Percentiles rank a stretch among this genome's conserved stretches.
Conservation (phyloP, 169 alveolate species). For the Plasmodium inui region DNA sequence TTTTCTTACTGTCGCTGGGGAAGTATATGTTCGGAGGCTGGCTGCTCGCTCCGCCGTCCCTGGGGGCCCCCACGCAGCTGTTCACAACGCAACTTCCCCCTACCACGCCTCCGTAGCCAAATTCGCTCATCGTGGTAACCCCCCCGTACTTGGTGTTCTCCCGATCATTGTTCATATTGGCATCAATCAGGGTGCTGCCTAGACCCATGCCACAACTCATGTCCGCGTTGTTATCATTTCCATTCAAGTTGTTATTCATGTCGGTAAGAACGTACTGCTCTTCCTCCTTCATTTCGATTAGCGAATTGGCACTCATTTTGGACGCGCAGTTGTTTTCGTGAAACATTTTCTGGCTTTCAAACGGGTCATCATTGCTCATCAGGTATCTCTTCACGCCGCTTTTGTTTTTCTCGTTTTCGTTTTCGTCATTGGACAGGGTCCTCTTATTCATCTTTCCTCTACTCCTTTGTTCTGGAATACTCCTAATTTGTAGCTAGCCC, state of each 20-base stretch:
- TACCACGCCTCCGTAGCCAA: neutral
- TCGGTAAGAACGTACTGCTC: neutral
- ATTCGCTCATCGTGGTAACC: neutral
- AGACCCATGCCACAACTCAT: neutral
- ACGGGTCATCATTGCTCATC: slow-evolving; percentile 45
- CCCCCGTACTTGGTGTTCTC: neutral
- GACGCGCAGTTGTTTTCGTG: slow-evolving; percentile 30
- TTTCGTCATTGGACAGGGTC: slow-evolving; percentile 37
- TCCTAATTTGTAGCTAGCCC: neutral
- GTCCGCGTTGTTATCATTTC: slow-evolving; percentile 7
- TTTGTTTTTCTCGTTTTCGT: slow-evolving; percentile 45
- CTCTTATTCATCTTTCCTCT: slow-evolving; percentile 56
- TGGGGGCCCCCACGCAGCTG: neutral
- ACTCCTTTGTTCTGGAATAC: neutral
- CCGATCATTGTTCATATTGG: neutral
- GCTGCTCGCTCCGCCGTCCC: neutral
- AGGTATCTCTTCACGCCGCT: slow-evolving; percentile 58
- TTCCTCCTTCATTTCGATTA: slow-evolving; percentile 22
- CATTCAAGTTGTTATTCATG: neutral
- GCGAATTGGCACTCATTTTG: slow-evolving; percentile 9
- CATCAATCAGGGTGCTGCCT: neutral
- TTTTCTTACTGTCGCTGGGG: slow-evolving; percentile 42
- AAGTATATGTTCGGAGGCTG: slow-evolving; percentile 1
- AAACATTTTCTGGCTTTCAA: slow-evolving; percentile 27
- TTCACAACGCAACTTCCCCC: neutral